Conservation (phyloP, 1,139 yeast species). For the Pichia sp. region DNA sequence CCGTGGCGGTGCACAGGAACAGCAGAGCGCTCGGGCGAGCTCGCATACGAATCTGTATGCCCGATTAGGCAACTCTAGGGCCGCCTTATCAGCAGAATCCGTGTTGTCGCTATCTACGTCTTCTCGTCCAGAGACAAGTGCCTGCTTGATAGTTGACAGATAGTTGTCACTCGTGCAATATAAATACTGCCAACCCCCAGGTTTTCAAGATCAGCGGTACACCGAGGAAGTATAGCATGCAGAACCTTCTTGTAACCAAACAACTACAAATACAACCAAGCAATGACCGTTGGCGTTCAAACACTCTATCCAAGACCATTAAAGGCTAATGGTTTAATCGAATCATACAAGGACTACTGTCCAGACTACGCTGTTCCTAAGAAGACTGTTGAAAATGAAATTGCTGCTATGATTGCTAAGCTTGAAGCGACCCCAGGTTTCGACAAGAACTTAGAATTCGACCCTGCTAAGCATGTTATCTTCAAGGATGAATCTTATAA, state of each 20-base stretch:
- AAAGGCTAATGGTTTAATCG: conserved; percentile 24
- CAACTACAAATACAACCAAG: too few relatives aligned
- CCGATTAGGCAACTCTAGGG: conserved; percentile 1
- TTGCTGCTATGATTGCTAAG: conserved; percentile 24
- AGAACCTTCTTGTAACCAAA: too few relatives aligned
- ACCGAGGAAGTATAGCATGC: too few relatives aligned
- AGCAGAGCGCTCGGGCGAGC: conserved; percentile 6
- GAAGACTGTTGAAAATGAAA: conserved; percentile 31
- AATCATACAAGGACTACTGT: conserved; percentile 26
- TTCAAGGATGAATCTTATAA: conserved; percentile 30
- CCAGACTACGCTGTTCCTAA: conserved; percentile 30
- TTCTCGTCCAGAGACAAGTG: too few relatives aligned
- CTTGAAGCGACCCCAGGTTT: conserved; percentile 33
- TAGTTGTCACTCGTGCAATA: too few relatives aligned
- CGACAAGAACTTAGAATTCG: conserved; percentile 33
- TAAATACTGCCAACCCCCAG: too few relatives aligned
- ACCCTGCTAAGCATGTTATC: conserved; percentile 33
- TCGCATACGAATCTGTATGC: conserved; percentile 3
- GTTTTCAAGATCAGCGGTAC: too few relatives aligned
- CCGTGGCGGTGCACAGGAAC: too few relatives aligned
- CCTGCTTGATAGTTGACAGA: too few relatives aligned
- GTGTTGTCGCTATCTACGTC: too few relatives aligned
- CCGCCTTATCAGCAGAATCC: too few relatives aligned
- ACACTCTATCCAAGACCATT: conserved; percentile 24
- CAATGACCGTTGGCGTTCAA: conserved; percentile 21